Evolutionary conservation across 2,329 filamentous ascomycete genomes (phyloP).

Genomic region (Fusarium verrucosum): DNA sequence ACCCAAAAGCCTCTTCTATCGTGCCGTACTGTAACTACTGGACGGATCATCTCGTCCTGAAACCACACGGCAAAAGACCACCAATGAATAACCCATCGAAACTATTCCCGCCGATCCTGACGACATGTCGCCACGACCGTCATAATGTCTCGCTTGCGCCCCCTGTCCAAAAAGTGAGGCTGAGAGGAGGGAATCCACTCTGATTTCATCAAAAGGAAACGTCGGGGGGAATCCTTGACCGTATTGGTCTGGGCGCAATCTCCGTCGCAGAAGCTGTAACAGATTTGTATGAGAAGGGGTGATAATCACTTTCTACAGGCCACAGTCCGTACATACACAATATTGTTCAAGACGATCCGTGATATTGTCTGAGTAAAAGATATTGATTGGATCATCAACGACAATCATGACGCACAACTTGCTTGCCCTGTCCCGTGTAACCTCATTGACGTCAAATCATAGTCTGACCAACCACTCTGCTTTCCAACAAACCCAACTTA

Average conservation of each 20-base stretch:
- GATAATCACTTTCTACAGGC: constrained; percentile 1
- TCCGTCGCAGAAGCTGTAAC: constrained; percentile 41
- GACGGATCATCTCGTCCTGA: constrained; percentile 4
- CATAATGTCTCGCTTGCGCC: constrained; percentile 26
- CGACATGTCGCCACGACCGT: constrained; percentile 26
- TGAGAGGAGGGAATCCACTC: constrained; percentile 19
- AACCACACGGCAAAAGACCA: constrained; percentile 16
- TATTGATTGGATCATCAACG: no score
- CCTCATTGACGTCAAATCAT: constrained; percentile 15
- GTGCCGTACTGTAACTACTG: no score
- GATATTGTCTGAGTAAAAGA: no score
- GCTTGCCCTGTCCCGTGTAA: constrained; percentile 16
- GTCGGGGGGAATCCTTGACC: constrained; percentile 13
- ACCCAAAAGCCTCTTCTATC: neutral
- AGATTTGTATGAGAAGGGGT: constrained; percentile 33
- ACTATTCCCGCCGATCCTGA: constrained; percentile 23
- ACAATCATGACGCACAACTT: constrained; percentile 5
- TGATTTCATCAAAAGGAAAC: neutral
- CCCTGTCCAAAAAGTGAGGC: constrained; percentile 33
- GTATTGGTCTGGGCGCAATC: constrained; percentile 20
- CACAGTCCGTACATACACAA: no score
- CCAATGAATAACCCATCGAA: constrained; percentile 10
- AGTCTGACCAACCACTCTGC: constrained; percentile 13
- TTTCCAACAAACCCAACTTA: constrained; percentile 21
- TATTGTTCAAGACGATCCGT: no score